Base-by-base conservation (phyloP, 2,329 filamentous ascomycete genomes). In the Aureobasidium pullulans region DNA sequence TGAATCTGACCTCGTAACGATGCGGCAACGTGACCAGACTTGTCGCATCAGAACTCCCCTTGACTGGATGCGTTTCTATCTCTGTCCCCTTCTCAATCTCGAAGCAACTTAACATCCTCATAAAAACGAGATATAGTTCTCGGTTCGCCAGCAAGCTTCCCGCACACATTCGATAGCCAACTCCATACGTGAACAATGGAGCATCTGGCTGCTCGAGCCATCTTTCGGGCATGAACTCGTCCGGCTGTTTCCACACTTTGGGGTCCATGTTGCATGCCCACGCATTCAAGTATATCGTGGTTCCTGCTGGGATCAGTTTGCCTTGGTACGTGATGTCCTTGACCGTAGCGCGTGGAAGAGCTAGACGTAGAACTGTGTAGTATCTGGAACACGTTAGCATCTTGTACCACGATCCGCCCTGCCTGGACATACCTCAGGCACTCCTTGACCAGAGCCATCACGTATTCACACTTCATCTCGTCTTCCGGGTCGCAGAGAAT, bases 231-330 rank as follows among this genome's bases (percentile, higher is more conserved):
- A 82, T 77, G 72, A 87, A 86, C 6, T 73, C 75, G 36, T 81
- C 76, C 1, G 83, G 81, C 62, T 86, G 83, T 13, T 66, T 68
- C 81, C 81, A 85, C n/a, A 84, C 76, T 10, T 77, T 75, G 0
- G 77, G 72, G 65, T 85, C 82, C 81, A 85, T 85, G 62, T 87
- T 87, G 65, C 84, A 87, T 2, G 84, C 84, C 84, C 84, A 87
- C 0, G 83, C 81, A 60, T 87, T 88, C 29, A 87, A 71, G 68
- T 86, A 87, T 37, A 86, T 77, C 0, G 85, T 81, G 1, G 83
- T 85, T 0, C 83, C 84, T 46, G 81, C 80, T 1, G 85, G 84
- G 42, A 87, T 84, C 6, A 77, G 67, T 34, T 78, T 77, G 16
- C 79, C 82, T 9, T 84, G 70, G 60, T 86, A 86, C 0, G 73